phyloP scores from a whole-genome alignment of 2,329 filamentous ascomycete genomes.

The Penicillium glabrum region DNA sequence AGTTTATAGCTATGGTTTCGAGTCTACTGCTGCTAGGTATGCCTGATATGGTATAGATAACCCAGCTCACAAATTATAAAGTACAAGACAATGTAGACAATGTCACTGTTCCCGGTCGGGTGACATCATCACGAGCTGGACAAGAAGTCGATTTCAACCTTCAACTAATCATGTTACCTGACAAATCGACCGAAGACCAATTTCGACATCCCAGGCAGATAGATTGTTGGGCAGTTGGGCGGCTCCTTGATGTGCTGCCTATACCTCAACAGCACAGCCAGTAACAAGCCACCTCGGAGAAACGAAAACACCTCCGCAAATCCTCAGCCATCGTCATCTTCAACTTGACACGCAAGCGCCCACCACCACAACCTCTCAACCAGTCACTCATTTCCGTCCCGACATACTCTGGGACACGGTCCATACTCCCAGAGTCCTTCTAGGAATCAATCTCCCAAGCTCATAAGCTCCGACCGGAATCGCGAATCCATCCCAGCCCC shows the following conservation, averaged over 20 bases:
- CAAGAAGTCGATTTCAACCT: background rate
- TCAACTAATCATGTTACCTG: background rate
- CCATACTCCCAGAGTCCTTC: background rate
- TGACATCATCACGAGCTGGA: constrained; percentile 25
- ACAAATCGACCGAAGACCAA: background rate
- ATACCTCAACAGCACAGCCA: constrained; percentile 1
- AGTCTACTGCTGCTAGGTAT: background rate
- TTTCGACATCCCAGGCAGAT: background rate
- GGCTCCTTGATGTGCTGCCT: background rate
- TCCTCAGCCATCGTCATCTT: constrained; percentile 17
- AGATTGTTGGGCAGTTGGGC: background rate
- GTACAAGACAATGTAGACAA: background rate
- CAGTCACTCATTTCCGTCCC: background rate
- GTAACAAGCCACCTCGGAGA: constrained; percentile 25
- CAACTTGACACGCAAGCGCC: background rate
- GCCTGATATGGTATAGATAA: background rate
- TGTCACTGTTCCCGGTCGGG: constrained; percentile 8
- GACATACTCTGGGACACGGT: background rate
- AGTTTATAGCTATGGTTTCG: no score
- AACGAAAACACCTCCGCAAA: constrained; percentile 26
- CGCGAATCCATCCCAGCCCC: background rate
- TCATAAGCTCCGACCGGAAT: background rate
- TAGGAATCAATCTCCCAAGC: background rate
- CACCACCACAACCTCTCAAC: background rate
- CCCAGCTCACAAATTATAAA: background rate